These are phyloP conservation scores for Pseudofabraea citricarpa DNA, from an alignment of 2,329 filamentous ascomycete species.

Conservation along the genomic window DNA sequence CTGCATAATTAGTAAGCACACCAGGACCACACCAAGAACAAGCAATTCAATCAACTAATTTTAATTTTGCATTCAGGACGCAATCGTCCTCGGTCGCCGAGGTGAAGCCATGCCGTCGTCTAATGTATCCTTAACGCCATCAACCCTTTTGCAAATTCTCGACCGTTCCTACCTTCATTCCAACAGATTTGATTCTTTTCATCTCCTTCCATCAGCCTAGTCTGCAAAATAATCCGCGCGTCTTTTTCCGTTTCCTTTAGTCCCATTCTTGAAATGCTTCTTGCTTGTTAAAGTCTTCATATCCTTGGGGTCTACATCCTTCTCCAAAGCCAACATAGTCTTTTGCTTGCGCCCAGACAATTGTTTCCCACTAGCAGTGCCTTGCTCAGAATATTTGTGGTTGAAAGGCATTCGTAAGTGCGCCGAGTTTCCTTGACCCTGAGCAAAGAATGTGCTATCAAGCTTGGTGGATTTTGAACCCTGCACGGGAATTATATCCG, in stretches of 20 bases:
- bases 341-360: conserved; percentile 80
- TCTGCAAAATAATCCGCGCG: conserved; percentile 31
- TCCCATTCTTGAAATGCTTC: conserved; percentile 89
- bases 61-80: too few relatives aligned
- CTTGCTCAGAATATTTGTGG: conserved; percentile 83
- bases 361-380: conserved; percentile 57
- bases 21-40: too few relatives aligned
- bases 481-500: conserved; percentile 47
- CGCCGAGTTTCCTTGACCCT: conserved; percentile 54
- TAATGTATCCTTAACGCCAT: too few relatives aligned
- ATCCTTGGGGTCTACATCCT: conserved; percentile 78
- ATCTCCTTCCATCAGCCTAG: too few relatives aligned
- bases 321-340: conserved; percentile 77
- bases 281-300: conserved; percentile 63
- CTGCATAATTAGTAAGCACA: too few relatives aligned
- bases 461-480: conserved; percentile 73
- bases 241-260: conserved; percentile 47
- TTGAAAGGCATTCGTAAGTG: conserved; percentile 79
- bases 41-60: too few relatives aligned
- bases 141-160: too few relatives aligned
- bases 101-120: too few relatives aligned
- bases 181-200: too few relatives aligned
- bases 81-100: not conserved
- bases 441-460: conserved; percentile 85
- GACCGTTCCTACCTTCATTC: too few relatives aligned